Base-by-base conservation (phyloP, 768 basidiomycete genomes). In the Fistulinella prunicolor region DNA sequence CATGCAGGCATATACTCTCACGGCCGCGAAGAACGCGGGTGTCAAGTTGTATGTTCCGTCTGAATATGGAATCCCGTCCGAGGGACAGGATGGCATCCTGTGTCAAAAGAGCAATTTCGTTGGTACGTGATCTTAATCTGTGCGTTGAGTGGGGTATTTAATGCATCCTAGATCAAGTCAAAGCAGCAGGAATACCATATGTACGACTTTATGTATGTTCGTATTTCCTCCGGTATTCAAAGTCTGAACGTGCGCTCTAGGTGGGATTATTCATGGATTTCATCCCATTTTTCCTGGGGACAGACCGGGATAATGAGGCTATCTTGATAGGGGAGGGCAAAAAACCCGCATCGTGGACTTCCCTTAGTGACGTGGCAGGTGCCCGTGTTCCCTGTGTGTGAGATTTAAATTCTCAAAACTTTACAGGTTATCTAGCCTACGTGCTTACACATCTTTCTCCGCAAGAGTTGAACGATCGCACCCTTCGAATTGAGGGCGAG, bases 21-120 rank as follows among this genome's bases (percentile, higher is more conserved):
- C 66, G 5, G 64, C 65, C 7, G 59, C 65, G 3, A 69, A 65
- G 49, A 50, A 53, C 0, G 63, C 59, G 3, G 55, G 53, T n/a
- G 65, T 63, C 17, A 56, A 66, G 32, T 39, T 66, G 29, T 66
- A 60, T 29, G 50, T 70, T 21, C 68, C 67, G 2, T 66, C 64
- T 26, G 67, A 68, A 40, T 70, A 44, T 22, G 51, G 51, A 44
- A 46, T 47, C 4, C 58, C 59, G 10, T 47, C 51, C 21, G 66
- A 50, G 28, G 53, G 49, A 2, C 56, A 62, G 39, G 57, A 60
- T 17, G 45, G 62, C 12, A 23, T 51, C n/a, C 37, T 62, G 19
- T 47, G 35, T n/a, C 32, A 26, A 40, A 59, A 65, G 42, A 44
- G 35, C 38, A 46, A 46, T 24, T 65, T 62, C 16, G 34, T 56